Conservation (phyloP, 176 grass and related monocot species). For the Aegilops tauschii region DNA sequence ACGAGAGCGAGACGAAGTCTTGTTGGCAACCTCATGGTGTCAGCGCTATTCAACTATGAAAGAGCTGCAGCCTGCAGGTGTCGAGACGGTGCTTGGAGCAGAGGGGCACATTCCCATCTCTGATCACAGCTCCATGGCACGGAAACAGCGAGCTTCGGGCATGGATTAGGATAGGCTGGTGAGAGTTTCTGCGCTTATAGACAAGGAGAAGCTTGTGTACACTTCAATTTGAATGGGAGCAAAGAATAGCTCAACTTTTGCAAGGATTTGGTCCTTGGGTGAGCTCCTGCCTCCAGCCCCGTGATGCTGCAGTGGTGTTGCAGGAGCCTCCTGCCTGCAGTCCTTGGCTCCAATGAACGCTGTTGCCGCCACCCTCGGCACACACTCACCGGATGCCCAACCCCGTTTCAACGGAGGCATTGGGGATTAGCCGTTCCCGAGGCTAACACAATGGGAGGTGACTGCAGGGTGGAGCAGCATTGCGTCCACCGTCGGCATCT, state of each 20-base stretch:
- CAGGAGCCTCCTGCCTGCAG: background rate
- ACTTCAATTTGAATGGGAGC: background rate
- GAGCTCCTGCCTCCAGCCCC: background rate
- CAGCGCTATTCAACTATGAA: too few relatives aligned
- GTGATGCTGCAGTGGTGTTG: background rate
- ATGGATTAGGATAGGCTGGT: too few relatives aligned
- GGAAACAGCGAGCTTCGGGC: too few relatives aligned
- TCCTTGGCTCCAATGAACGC: background rate
- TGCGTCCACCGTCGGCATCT: background rate
- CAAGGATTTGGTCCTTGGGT: background rate
- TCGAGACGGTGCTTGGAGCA: too few relatives aligned
- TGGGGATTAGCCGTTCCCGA: background rate
- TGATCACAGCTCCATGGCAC: too few relatives aligned
- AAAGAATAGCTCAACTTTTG: background rate
- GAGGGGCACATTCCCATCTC: too few relatives aligned
- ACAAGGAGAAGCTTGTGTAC: background rate
- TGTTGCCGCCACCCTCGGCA: background rate
- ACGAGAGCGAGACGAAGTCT: too few relatives aligned
- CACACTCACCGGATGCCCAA: background rate
- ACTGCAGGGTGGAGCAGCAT: background rate
- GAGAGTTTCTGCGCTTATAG: too few relatives aligned
- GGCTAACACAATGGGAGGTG: background rate
- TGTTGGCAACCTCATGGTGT: too few relatives aligned
- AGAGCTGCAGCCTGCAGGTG: too few relatives aligned
- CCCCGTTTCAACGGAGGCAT: background rate